Evolutionary conservation across 805 yeast species (phyloP).

Genomic region (Candida sithepensis): DNA sequence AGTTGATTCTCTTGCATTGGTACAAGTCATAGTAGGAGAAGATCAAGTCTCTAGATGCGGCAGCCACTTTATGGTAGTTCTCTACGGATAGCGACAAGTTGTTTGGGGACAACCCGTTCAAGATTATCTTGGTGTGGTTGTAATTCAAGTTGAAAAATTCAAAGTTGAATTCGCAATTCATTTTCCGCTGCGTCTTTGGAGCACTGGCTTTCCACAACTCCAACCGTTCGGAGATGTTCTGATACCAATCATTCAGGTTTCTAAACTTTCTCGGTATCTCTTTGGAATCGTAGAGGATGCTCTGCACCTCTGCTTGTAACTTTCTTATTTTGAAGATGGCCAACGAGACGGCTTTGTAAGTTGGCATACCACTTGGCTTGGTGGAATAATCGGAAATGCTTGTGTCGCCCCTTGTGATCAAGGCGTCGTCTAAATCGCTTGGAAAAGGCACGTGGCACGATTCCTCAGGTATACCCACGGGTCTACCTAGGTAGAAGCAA

Average conservation of each 20-base stretch:
- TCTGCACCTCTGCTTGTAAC: conserved; percentile 75
- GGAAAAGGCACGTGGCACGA: conserved; percentile 71
- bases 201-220: conserved; percentile 59
- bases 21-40: conserved; percentile 57
- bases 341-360: conserved; percentile 66
- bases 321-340: conserved; percentile 67
- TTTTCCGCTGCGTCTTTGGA: conserved; percentile 53
- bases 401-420: conserved; percentile 36
- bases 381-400: conserved; percentile 36
- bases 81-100: conserved; percentile 48
- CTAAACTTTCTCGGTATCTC: conserved; percentile 65
- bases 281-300: conserved; percentile 64
- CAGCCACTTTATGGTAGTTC: conserved; percentile 55
- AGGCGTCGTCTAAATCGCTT: conserved; percentile 68
- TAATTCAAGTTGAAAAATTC: conserved; percentile 73
- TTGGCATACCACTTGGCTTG: conserved; percentile 34
- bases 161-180: conserved; percentile 72
- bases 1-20: conserved; percentile 59
- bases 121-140: conserved; percentile 64
- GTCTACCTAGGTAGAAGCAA: conserved; percentile 82
- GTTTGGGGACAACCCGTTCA: conserved; percentile 78
- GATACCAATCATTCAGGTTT: conserved; percentile 60
- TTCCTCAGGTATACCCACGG: conserved; percentile 85
- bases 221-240: conserved; percentile 45
- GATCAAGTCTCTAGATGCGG: conserved; percentile 65